Evolutionary conservation across 208 protist genomes (phyloP), one percentile per base, ranked within the genome.

Genomic region (Porcisia hertigi): DNA sequence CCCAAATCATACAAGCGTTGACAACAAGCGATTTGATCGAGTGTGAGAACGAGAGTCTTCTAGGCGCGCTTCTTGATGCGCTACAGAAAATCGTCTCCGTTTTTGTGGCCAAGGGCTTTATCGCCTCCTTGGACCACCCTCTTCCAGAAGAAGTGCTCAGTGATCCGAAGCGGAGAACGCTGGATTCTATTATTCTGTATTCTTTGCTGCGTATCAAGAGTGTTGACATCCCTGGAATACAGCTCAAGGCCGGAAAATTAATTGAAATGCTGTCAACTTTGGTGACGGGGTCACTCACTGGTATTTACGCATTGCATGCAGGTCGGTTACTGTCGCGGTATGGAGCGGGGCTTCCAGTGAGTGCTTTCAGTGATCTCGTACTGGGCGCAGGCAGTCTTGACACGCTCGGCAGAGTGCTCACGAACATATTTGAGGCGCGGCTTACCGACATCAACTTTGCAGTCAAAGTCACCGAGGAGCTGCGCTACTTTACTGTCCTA

Each of bases 171-270:
- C 89, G 91, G 64, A 84, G 90, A 41, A 96, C 91, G 5, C 71
- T 97, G 20, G 91, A 97, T 76, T 97, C 91, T 14, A 89, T 96
- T 36, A 43, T 93, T 43, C 87, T 95, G 66, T 95, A 96, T 73
- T 82, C 90, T 7, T 73, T 95, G 20, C 81, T 97, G 59, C 83
- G 88, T 65, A 73, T 94, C 34, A 87, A 87, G 71, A 75, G 76
- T 20, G 81, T 78, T 58, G 75, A 80, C 3, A 91, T 92, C n/a
- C 82, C 82, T 9, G 57, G 58, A 8, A 83, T 96, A 53, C 77
- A 81, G 52, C 43, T 69, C 18, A 49, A 59, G 14, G 88, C 91
- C 9, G 76, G 75, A 1, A 64, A 80, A 9, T 71, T 53, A n/a
- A 88, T 94, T 45, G 73, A 43, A 2, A 25, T 71, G 14, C 79